phyloP scores from a whole-genome alignment of 73 alveolate genomes.

The Paramecium pentaurelia region DNA sequence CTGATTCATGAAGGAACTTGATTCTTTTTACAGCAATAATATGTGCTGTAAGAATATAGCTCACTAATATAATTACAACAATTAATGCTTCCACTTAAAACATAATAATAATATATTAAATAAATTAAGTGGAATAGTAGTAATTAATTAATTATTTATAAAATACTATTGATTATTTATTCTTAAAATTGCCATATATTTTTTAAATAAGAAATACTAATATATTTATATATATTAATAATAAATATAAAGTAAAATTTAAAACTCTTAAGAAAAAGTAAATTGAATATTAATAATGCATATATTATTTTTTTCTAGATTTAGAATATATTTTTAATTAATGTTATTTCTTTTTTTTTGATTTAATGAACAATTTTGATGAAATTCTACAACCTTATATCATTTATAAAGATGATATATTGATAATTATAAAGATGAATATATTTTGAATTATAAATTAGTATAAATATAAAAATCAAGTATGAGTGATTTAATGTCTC shows the following conservation, averaged over 20 bases:
- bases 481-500: not conserved
- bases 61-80: conserved; percentile 23
- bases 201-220: no score
- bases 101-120: not conserved
- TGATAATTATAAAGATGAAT: not conserved
- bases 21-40: conserved; percentile 30
- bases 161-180: not conserved
- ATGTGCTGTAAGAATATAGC: conserved; percentile 53
- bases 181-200: no score
- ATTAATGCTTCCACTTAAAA: conserved; percentile 45
- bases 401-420: not conserved
- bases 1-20: conserved; percentile 81
- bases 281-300: not conserved
- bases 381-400: not conserved
- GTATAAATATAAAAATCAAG: not conserved
- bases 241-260: no score
- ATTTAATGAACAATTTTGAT: not conserved
- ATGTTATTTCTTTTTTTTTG: not conserved
- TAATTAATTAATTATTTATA: no score
- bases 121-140: not conserved
- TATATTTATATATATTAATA: no score
- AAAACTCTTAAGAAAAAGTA: not conserved
- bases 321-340: not conserved
- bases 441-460: not conserved
- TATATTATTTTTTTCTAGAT: not conserved